A percentile compares a stretch with the other conserved stretches of the same genome.
Conservation (phyloP, 1,139 yeast genomes). For the Sugiyamaella castrensis region DNA sequence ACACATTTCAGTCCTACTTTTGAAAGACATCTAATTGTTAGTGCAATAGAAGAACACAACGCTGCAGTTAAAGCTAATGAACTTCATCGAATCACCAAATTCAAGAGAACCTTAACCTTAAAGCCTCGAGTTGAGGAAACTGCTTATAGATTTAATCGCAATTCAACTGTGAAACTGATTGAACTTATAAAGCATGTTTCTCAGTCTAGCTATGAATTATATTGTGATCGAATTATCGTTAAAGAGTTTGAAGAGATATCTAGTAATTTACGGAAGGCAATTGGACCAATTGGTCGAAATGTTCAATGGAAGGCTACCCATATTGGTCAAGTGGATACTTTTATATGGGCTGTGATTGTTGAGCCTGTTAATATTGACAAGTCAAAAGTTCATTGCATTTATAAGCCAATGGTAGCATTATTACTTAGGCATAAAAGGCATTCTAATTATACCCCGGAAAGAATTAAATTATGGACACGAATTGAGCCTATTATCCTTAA, state of each 20-base stretch:
- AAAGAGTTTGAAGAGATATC: not conserved
- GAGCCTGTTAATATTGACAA: conserved; percentile 19
- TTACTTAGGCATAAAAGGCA: not conserved
- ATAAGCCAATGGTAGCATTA: conserved; percentile 7
- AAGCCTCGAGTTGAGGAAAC: not conserved
- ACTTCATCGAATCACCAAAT: conserved; percentile 15
- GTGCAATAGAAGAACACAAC: conserved; percentile 36
- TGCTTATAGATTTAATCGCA: not conserved
- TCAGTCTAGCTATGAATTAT: not conserved
- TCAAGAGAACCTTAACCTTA: conserved; percentile 16
- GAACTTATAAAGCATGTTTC: conserved; percentile 4
- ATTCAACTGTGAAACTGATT: conserved; percentile 14
- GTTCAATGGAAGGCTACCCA: conserved; percentile 31
- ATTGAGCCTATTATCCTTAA: not conserved
- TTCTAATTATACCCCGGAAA: not conserved
- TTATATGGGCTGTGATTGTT: conserved; percentile 31
- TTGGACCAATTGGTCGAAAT: conserved; percentile 5
- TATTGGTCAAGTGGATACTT: conserved; percentile 27
- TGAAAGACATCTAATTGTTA: conserved; percentile 34
- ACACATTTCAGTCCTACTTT: conserved; percentile 34
- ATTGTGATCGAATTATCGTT: not conserved
- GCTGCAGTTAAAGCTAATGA: conserved; percentile 20
- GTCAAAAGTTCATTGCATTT: conserved; percentile 3
- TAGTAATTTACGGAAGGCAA: not conserved
- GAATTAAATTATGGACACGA: not conserved